Base-by-base conservation (phyloP, 805 yeast genomes). In the Sungouiella thailandica region DNA sequence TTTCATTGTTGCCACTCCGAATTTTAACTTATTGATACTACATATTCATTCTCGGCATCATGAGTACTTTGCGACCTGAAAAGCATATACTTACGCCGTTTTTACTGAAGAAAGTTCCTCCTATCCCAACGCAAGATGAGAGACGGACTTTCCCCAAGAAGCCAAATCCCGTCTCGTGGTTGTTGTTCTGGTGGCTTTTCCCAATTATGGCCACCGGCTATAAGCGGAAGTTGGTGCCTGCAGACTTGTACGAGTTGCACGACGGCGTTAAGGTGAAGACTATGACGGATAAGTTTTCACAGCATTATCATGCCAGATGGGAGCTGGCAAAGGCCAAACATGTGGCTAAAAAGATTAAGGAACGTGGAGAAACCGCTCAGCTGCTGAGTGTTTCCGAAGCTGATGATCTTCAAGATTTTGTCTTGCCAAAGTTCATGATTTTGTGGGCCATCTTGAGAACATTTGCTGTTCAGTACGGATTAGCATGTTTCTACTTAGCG, bases 131-230 rank as follows among this genome's bases (percentile, higher is more conserved):
- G 1, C 70, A 68, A 15, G 72, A 70, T 2, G 79, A 76, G 40
- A 53, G 84, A 35, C 49, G 36, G 10, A 49, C 44, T 4, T 77
- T 62, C 48, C 83, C 83, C 0, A 59, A 53, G 33, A 38, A 46
- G 18, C 62, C 70, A 11, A 69, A 69, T 34, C 25, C 55, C 18
- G 5, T 77, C 8, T 65, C 69, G 10, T 58, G 58, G 43, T 29
- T 66, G 0, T 72, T 78, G 46, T 77, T 82, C 52, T 70, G 80
- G 76, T 84, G 90, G 89, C 56, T 83, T 29, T 47, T 58, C 17
- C 88, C 88, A 0, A 46, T 83, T 25, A 57, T 84, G 65, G 59
- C 57, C 11, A 72, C 73, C 6, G 93, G 94, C 5, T 83, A 83
- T 55, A 80, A 76, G 53, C 67, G 93, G 49, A 81, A 89, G 0